phyloP scores from a whole-genome alignment of 192 early-diverging fungal genomes.

The Dimargaris verticillata region DNA sequence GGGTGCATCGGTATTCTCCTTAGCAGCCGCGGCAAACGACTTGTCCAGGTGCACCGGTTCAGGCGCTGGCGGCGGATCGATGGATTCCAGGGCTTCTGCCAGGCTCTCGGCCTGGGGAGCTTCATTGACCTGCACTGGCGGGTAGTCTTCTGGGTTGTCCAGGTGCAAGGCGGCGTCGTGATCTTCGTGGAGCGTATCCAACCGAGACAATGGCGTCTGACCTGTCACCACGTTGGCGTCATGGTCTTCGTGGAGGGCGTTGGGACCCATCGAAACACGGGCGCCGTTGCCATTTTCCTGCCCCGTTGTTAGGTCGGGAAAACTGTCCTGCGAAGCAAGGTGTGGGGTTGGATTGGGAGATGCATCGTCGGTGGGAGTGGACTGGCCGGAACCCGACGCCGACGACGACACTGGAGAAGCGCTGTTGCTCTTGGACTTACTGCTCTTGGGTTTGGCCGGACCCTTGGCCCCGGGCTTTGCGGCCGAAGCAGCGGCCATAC shows the following conservation, averaged over 20 bases:
- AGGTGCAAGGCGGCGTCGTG: not conserved
- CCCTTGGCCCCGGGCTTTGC: not conserved
- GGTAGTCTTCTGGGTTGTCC: not conserved
- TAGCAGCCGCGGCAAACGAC: not conserved
- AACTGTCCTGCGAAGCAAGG: not conserved
- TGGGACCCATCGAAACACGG: no score
- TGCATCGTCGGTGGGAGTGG: no score
- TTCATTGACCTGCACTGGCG: not conserved
- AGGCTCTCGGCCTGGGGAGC: not conserved
- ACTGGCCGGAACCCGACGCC: no score
- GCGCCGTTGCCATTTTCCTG: no score
- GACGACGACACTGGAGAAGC: not conserved
- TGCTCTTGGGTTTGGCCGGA: not conserved
- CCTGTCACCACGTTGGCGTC: no score
- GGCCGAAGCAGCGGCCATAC: constrained; percentile 1
- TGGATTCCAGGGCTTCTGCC: not conserved
- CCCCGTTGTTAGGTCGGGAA: not conserved
- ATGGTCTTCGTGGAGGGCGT: no score
- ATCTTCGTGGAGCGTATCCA: no score
- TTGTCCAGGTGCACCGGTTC: not conserved
- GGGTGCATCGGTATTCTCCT: not conserved
- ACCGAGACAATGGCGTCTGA: no score
- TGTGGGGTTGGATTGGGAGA: no score
- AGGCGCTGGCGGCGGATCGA: not conserved
- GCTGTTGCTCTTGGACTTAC: not conserved